Conservation (phyloP, 2,329 filamentous ascomycete species). For the Claviceps humidiphila region DNA sequence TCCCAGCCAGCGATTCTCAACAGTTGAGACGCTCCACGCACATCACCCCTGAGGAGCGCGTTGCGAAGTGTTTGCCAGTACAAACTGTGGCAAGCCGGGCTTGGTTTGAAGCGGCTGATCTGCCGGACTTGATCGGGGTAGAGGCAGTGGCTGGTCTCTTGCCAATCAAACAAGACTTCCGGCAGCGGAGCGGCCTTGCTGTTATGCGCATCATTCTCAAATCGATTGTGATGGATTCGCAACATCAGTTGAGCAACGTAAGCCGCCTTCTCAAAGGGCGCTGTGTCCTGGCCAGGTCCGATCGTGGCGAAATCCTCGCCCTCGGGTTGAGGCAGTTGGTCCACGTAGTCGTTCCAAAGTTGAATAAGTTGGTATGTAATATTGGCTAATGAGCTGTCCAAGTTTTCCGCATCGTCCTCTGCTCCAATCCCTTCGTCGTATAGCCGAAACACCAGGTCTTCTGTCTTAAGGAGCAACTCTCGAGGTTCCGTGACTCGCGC, state of each 20-base stretch:
- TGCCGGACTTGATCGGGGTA: conserved; percentile 54
- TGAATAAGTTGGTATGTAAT: conserved; percentile 37
- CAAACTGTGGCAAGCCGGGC: conserved; percentile 59
- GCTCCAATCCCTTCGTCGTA: conserved; percentile 48
- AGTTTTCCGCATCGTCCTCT: conserved; percentile 40
- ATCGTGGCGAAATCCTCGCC: conserved; percentile 47
- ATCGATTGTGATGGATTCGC: conserved; percentile 58
- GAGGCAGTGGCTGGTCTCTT: conserved; percentile 60
- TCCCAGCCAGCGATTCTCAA: conserved; percentile 68
- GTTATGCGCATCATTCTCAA: conserved; percentile 23
- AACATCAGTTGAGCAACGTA: conserved; percentile 70
- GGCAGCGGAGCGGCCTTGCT: conserved; percentile 47
- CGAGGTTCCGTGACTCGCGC: conserved; percentile 55
- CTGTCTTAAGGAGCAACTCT: conserved; percentile 61
- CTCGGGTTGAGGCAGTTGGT: conserved; percentile 32
- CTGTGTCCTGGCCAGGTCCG: conserved; percentile 48
- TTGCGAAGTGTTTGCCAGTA: conserved; percentile 82
- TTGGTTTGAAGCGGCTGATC: conserved; percentile 51
- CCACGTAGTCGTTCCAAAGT: conserved; percentile 43
- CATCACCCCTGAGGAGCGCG: conserved; percentile 60
- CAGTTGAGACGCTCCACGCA: conserved; percentile 51
- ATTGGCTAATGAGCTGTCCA: conserved; percentile 43
- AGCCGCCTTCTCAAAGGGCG: conserved; percentile 59
- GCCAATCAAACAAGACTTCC: conserved; percentile 71
- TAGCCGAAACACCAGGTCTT: conserved; percentile 52